phyloP scores from a whole-genome alignment of 306 rosid species.

The Alnus glutinosa region DNA sequence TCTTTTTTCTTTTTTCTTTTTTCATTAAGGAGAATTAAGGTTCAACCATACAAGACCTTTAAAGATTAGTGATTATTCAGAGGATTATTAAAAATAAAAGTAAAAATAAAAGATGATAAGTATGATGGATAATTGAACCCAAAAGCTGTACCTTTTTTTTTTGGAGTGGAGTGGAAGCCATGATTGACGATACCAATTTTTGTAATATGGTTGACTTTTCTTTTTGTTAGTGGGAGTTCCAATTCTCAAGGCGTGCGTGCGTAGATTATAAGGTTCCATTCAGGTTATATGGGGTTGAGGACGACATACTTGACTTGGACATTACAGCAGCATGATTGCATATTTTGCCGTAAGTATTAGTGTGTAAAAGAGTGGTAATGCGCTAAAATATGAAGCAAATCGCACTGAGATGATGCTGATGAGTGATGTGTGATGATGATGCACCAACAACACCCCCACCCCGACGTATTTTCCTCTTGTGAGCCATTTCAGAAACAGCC shows the following conservation, averaged over 20 bases:
- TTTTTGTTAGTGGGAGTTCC: too few relatives aligned
- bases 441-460: neutral
- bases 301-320: conserved; percentile 60
- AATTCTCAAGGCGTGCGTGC: too few relatives aligned
- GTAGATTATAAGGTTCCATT: conserved; percentile 40
- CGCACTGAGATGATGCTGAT: neutral
- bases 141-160: too few relatives aligned
- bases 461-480: neutral
- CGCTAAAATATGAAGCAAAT: neutral
- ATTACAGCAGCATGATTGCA: conserved; percentile 66
- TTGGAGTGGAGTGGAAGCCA: too few relatives aligned
- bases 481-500: neutral
- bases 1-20: too few relatives aligned
- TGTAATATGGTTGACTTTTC: neutral
- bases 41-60: too few relatives aligned
- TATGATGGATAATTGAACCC: neutral
- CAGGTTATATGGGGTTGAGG: conserved; percentile 13
- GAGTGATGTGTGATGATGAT: neutral
- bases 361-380: neutral
- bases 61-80: too few relatives aligned
- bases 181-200: too few relatives aligned
- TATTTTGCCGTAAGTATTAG: neutral
- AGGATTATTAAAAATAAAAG: too few relatives aligned
- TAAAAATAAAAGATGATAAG: neutral
- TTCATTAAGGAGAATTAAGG: too few relatives aligned